Evolutionary conservation across 1,284 basidiomycete genomes (phyloP).

Genomic region (Cutaneotrichosporon sp.): DNA sequence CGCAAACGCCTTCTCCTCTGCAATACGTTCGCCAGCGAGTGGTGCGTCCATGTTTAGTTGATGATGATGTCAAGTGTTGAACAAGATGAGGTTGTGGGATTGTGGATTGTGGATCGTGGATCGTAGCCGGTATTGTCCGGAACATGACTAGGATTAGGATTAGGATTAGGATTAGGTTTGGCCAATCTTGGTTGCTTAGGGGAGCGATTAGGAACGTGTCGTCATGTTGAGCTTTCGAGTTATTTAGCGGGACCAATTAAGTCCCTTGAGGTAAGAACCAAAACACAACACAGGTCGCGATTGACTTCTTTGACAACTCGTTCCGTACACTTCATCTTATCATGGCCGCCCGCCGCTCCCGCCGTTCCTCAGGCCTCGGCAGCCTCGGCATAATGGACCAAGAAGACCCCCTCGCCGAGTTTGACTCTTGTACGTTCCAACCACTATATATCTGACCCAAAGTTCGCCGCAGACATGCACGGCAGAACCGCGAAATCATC

Average conservation of each 20-base stretch:
- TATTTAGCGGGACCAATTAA: background rate
- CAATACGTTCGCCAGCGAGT: slow-evolving; percentile 56
- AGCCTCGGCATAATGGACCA: background rate
- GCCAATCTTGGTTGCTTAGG: background rate
- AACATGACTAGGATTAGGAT: no score
- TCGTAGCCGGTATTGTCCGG: no score
- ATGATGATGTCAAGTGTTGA: background rate
- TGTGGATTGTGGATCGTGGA: no score
- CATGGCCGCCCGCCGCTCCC: slow-evolving; percentile 11
- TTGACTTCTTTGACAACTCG: background rate
- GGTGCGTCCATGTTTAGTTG: slow-evolving; percentile 33
- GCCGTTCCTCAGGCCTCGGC: slow-evolving; percentile 9
- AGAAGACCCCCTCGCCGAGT: slow-evolving; percentile 9
- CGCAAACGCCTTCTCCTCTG: slow-evolving; percentile 67
- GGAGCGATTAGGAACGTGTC: background rate
- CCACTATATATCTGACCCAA: slow-evolving; percentile 6
- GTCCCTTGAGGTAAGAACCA: background rate
- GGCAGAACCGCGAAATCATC: slow-evolving; percentile 27
- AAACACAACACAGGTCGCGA: background rate
- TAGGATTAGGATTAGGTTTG: background rate
- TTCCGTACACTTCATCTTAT: background rate
- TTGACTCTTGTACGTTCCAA: slow-evolving; percentile 6
- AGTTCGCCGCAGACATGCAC: slow-evolving; percentile 24
- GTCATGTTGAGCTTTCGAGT: background rate
- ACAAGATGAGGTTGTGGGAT: background rate